phyloP scores from a whole-genome alignment of 805 yeast genomes.

The Saccharomycopsis fodiens region DNA sequence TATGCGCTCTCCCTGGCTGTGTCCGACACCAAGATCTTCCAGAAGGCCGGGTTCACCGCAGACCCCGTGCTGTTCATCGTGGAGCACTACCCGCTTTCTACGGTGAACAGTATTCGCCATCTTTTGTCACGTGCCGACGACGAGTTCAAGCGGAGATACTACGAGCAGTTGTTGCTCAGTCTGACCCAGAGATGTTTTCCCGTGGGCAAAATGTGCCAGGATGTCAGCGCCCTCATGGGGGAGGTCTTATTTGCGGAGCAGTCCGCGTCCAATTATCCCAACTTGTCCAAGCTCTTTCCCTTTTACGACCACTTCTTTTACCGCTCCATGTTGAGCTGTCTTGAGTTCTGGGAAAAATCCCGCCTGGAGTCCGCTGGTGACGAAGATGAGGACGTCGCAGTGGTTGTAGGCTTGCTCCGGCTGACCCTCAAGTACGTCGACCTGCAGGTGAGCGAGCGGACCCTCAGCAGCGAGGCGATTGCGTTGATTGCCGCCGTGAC shows the following conservation, averaged over 20 bases:
- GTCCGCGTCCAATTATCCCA: conserved; percentile 9
- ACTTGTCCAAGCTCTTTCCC: not conserved
- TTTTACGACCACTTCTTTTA: conserved; percentile 21
- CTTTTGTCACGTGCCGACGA: conserved; percentile 51
- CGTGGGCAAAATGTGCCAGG: conserved; percentile 32
- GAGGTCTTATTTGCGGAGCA: conserved; percentile 22
- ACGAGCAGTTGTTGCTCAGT: conserved; percentile 54
- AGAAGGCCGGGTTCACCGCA: conserved; percentile 40
- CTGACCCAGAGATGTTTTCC: conserved; percentile 46
- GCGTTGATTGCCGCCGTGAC: conserved; percentile 35
- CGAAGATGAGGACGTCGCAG: conserved; percentile 41
- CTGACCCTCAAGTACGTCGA: conserved; percentile 28
- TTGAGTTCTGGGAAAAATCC: conserved; percentile 46
- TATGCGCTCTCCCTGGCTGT: conserved; percentile 1
- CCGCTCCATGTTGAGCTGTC: conserved; percentile 33
- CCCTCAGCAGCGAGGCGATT: conserved; percentile 27
- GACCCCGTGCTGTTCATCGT: conserved; percentile 37
- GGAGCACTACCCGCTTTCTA: conserved; percentile 39
- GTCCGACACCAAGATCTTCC: conserved; percentile 22
- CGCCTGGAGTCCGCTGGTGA: conserved; percentile 54
- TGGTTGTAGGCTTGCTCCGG: conserved; percentile 39
- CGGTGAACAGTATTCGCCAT: conserved; percentile 45
- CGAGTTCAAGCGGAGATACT: conserved; percentile 52
- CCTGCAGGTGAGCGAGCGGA: conserved; percentile 13
- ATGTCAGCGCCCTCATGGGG: conserved; percentile 26